phyloP scores from a whole-genome alignment of 2,329 filamentous ascomycete species.

The Harringtonia lauricola region DNA sequence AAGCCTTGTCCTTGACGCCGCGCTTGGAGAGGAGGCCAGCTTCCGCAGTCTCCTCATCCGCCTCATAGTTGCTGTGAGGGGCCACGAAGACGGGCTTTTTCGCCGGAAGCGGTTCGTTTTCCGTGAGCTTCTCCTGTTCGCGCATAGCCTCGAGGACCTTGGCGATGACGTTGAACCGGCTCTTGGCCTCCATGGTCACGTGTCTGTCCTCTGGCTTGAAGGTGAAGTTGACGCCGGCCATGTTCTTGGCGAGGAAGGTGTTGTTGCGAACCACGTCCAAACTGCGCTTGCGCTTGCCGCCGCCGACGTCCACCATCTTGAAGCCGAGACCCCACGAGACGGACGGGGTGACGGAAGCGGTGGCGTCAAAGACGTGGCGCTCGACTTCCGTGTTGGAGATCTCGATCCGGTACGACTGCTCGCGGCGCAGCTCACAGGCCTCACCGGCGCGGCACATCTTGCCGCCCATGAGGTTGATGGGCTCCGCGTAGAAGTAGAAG shows the following conservation, averaged over 20 bases:
- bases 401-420: constrained; percentile 5
- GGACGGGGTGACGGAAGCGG: background rate
- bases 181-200: background rate
- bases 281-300: background rate
- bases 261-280: background rate
- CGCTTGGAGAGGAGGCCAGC: background rate
- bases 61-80: too few species aligned
- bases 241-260: background rate
- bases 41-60: background rate
- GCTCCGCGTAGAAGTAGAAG: constrained; percentile 3
- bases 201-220: background rate
- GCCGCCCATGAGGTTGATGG: constrained; percentile 7
- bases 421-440: constrained; percentile 6
- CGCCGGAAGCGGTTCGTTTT: background rate
- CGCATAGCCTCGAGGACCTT: background rate
- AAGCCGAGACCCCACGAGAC: constrained; percentile 1
- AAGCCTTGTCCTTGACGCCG: too few species aligned
- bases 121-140: background rate
- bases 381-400: constrained; percentile 9
- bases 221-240: background rate
- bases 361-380: constrained; percentile 5
- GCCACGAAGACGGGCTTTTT: too few species aligned
- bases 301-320: too few species aligned
- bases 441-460: constrained; percentile 8
- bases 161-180: background rate